phyloP scores from a whole-genome alignment of 1,139 yeast species.

The Wickerhamomyces sp. region DNA sequence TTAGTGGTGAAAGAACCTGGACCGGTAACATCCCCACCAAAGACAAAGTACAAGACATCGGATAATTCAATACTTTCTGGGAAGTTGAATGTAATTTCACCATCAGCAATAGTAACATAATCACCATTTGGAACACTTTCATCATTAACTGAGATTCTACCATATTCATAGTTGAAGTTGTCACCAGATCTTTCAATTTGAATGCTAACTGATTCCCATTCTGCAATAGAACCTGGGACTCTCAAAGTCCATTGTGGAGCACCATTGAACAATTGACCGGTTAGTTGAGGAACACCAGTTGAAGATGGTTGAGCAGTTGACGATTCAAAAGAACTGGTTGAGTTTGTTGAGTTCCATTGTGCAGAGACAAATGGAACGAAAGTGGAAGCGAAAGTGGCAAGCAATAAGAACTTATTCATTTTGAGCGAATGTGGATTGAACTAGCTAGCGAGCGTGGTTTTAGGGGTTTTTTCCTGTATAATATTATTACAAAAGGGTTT shows the following conservation, averaged over 20 bases:
- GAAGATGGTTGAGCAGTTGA: conserved; percentile 2
- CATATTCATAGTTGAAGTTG: neutral
- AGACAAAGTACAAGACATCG: conserved; percentile 3
- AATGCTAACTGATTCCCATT: neutral
- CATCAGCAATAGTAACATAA: conserved; percentile 1
- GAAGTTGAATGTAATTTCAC: conserved; percentile 5
- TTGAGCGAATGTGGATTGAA: too few species aligned
- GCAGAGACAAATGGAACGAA: too few species aligned
- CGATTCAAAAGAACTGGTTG: conserved; percentile 19
- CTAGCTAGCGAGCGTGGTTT: too few species aligned
- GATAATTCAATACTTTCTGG: conserved; percentile 1
- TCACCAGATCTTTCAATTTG: too few species aligned
- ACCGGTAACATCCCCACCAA: conserved; percentile 4
- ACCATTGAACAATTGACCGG: conserved; percentile 1
- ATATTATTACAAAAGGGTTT: too few species aligned
- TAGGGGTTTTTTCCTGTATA: too few species aligned
- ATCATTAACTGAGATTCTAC: conserved; percentile 3
- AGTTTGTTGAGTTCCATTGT: neutral
- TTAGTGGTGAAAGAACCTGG: conserved; percentile 9
- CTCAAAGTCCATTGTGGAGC: conserved; percentile 1
- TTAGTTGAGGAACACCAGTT: conserved; percentile 4
- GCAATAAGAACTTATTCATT: too few species aligned
- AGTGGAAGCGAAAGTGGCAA: too few species aligned
- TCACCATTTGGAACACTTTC: conserved; percentile 3
- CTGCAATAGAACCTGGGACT: conserved; percentile 2